Evolutionary conservation across 768 basidiomycete genomes (phyloP).

Genomic region (Lactifluus piperatus): DNA sequence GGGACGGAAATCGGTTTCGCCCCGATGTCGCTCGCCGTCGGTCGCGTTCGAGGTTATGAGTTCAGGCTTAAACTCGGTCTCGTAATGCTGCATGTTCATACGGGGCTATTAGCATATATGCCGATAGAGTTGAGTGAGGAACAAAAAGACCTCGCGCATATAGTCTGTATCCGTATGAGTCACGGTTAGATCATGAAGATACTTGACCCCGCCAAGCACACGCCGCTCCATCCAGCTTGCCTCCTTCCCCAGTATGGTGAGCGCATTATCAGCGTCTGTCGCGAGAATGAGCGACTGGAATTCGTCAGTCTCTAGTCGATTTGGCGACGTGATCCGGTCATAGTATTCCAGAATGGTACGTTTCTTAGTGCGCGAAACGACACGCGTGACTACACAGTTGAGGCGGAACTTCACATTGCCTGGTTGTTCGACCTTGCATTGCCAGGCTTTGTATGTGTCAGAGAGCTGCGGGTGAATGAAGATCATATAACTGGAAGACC

Average conservation of each 20-base stretch:
- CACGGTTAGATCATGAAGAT: conserved; percentile 40
- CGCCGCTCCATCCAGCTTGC: conserved; percentile 32
- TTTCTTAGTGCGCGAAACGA: conserved; percentile 19
- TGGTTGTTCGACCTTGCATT: conserved; percentile 20
- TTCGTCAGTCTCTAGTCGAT: not conserved
- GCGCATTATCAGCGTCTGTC: conserved; percentile 36
- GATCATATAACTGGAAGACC: not conserved
- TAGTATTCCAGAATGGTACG: conserved; percentile 24
- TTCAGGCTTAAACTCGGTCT: conserved; percentile 30
- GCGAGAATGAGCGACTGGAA: conserved; percentile 41
- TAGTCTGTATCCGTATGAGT: conserved; percentile 41
- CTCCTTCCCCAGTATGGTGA: conserved; percentile 33
- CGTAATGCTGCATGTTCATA: conserved; percentile 31
- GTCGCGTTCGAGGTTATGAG: conserved; percentile 24
- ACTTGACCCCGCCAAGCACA: conserved; percentile 38
- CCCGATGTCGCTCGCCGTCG: not conserved
- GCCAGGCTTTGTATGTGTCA: conserved; percentile 29
- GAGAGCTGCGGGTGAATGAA: conserved; percentile 18
- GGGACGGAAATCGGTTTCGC: conserved; percentile 30
- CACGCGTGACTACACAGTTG: conserved; percentile 22
- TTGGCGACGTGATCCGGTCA: not conserved
- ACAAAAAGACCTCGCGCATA: conserved; percentile 34
- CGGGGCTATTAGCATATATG: not conserved
- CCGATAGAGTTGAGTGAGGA: not conserved
- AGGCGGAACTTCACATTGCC: conserved; percentile 26